These are phyloP conservation scores for Microbotryomycetes sp. DNA, from an alignment of 1,284 basidiomycete genomes.

Conservation along the genomic window DNA sequence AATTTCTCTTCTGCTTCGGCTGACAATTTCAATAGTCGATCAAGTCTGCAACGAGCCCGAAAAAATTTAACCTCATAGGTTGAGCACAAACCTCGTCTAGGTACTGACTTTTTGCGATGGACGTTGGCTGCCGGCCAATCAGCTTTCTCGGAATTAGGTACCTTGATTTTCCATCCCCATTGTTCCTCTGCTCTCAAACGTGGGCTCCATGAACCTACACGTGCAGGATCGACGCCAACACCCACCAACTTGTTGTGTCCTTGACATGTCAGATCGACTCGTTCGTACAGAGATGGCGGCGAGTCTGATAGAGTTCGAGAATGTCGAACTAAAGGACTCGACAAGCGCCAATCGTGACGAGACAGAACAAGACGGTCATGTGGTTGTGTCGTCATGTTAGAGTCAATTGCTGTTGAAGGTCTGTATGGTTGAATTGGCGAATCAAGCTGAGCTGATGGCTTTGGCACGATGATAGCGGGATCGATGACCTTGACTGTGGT, in stretches of 20 bases:
- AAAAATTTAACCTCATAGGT: not conserved
- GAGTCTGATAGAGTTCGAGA: too few species aligned
- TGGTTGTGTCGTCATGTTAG: conserved; percentile 2
- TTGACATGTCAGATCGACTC: conserved; percentile 3
- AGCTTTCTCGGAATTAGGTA: conserved; percentile 10
- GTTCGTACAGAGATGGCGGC: conserved; percentile 2
- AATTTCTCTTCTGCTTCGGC: conserved; percentile 15
- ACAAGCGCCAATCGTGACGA: conserved; percentile 35
- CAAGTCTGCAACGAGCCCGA: conserved; percentile 3
- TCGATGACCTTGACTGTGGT: too few species aligned
- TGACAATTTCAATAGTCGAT: conserved; percentile 25
- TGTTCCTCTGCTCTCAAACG: conserved; percentile 3
- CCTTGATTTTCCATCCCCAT: conserved; percentile 28
- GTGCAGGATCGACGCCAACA: conserved; percentile 18
- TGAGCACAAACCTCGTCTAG: not conserved
- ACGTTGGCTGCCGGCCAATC: conserved; percentile 14
- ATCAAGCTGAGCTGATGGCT: too few species aligned
- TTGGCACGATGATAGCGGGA: too few species aligned
- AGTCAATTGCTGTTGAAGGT: not conserved
- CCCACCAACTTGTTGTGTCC: conserved; percentile 32
- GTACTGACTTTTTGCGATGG: conserved; percentile 11
- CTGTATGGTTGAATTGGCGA: not conserved
- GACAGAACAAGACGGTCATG: conserved; percentile 25
- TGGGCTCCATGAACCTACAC: not conserved
- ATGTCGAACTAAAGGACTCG: conserved; percentile 6